Base-by-base conservation (phyloP, 202 grass and related monocot species). In the Schoenoplectus triqueter region DNA sequence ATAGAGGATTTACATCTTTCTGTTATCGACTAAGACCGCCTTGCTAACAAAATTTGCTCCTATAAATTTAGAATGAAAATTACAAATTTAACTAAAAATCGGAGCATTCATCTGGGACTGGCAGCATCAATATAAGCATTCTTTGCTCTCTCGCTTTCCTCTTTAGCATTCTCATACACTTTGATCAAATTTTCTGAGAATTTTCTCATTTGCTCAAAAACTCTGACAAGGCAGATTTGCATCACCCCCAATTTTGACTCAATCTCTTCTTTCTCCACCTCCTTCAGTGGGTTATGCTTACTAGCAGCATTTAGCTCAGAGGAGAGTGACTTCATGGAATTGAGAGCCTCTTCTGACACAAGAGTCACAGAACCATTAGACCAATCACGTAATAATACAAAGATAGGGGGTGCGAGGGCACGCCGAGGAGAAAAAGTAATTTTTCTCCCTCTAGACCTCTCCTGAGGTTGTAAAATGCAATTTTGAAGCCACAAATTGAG, bases 401-500 rank as follows among this genome's bases (percentile, higher is more conserved):
- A 94, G 59, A 94, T 88, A 6, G 90, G 90, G n/a, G 92, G 92
- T 48, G 90, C 82, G 19, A 85, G 88, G 51, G 90, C 86, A 6
- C 73, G 41, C n/a, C 86, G 86, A 79, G 92, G 92, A 0, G 90
- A 91, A 83, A 92, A 86, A 5, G 39, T 80, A 18, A 78, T 4
- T 69, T 47, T 84, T 68, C 82, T 87, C 60, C 86, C 90, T 20
- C 85, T 86, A 47, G 88, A 77, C 11, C 15, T 85, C 20, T 87
- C 86, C 85, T 90, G 84, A 47, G 90, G 92, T 84, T 84, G 88
- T 56, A 86, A 18, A 49, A 94, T 85, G 3, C 90, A 92, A 51
- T 83, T 90, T 44, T 94, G 90, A 67, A 92, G 90, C 92, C 92
- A 94, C 14, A 75, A 82, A 65, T 89, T 63, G 42, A 94, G 86